Evolutionary conservation across 352 stramenopile genomes (phyloP), one percentile per base, ranked within the genome.

Genomic region (Phytopythium vexans): DNA sequence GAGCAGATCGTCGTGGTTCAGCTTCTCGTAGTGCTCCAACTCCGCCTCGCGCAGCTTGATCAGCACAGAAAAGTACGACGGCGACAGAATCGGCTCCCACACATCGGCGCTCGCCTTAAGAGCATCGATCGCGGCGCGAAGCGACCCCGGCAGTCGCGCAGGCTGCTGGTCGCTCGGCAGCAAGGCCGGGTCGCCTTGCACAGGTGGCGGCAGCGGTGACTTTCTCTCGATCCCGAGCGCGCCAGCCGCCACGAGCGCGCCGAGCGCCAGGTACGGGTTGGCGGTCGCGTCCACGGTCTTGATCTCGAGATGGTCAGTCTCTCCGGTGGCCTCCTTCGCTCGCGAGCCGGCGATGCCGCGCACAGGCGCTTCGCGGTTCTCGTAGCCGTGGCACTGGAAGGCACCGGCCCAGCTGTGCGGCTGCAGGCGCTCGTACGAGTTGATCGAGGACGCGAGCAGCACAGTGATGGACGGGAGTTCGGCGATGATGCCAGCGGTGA

Each of bases 361-460:
- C 16, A 72, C 41, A 5, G 64, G 54, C 0, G 64, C 64, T 39
- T 72, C 59, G 1, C 52, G 46, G 56, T 73, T 73, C 51, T 73
- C 64, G 50, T 64, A 73, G 31, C 64, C 64, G 43, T 67, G 66
- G 64, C 60, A 69, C 16, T 56, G 52, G 40, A 54, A 64, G 31
- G 60, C 56, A 0, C 60, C 56, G 0, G 64, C 60, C 64, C 60
- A 69, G 51, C 64, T 66, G 6, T 58, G n/a, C 12, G 60, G 60
- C 40, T 63, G 56, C 11, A 73, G 41, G 1, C 64, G 52, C 4
- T 66, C 60, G 50, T 67, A 70, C 10, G 48, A 54, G 35, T 54
- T 54, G 16, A 16, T 34, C 7, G 11, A 34, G 4, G 36, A 6
- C 16, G 60, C 56, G 31, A 73, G 31, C 37, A 73, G 56, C 48